Evolutionary conservation across 805 yeast genomes (phyloP), one percentile per base, ranked within the genome.

Genomic region (Dipodascus geniculatus): DNA sequence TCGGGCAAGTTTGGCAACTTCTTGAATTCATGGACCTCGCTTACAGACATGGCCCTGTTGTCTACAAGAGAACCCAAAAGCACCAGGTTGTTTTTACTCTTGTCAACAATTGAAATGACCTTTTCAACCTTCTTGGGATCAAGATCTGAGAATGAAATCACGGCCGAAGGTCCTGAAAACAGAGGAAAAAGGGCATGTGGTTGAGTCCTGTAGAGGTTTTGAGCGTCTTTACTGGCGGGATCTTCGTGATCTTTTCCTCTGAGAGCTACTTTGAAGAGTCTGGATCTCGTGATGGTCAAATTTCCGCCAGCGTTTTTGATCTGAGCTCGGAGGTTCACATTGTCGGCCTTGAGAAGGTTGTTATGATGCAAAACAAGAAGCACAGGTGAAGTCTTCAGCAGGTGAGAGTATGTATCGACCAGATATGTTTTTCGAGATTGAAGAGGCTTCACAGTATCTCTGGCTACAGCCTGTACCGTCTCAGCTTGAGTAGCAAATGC

Each of bases 51-150:
- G 16, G 81, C 72, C 9, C 75, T 74, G 22, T 75, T 74, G 57
- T 88, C 95, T 33, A 91, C 74, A 61, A 81, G 80, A 28, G 96
- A 98, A 44, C 97, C 99, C 57, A 91, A 76, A 48, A 93, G 70
- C 55, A 90, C 79, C 59, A 93, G 71, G 65, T 81, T 81, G 62
- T 88, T 96, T 62, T 80, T 80, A 47, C 83, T 78, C 47, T 74
- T 66, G 59, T 80, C 82, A 50, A 89, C 65, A 24, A 80, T 65
- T 62, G 79, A 83, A 61, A 87, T 68, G 2, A 87, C 79, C 53
- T 74, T 72, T 24, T 78, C 78, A 9, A 90, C 86, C 20, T 72
- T 71, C 16, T 70, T 61, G n/a, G 97, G 96, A 58, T 88, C 83
- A 35, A 85, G 73, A 56, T 76, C 79, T 48, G 79, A 79, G 56